A percentile compares a stretch with the other conserved stretches of the same genome.
phyloP scores from a whole-genome alignment of 176 grass and related monocot genomes.

The Musa troglodytarum region DNA sequence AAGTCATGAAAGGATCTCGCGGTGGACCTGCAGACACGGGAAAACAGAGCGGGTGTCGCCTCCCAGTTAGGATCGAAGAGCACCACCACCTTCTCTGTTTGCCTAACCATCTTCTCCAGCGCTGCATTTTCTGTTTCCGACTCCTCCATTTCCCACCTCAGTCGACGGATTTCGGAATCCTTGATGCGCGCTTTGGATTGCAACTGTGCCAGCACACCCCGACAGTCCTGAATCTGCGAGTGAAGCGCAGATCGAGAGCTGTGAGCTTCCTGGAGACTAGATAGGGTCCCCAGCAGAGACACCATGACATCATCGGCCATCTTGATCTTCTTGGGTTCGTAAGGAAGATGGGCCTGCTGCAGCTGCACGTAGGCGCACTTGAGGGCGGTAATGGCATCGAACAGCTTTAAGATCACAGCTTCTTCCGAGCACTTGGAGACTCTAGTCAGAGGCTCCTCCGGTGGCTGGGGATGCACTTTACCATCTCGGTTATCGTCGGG shows the following conservation, averaged over 20 bases:
- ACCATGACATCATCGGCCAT: constrained; percentile 32
- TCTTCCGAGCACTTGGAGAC: constrained; percentile 31
- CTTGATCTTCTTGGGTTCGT: constrained; percentile 40
- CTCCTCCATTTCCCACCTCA: constrained; percentile 42
- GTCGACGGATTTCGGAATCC: constrained; percentile 43
- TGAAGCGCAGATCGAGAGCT: constrained; percentile 28
- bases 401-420: constrained; percentile 39
- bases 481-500: constrained; percentile 24
- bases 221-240: constrained; percentile 41
- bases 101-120: constrained; percentile 29
- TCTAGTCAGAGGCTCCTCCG: constrained; percentile 2
- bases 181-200: constrained; percentile 51
- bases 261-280: constrained; percentile 45
- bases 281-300: constrained; percentile 42
- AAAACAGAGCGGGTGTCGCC: constrained; percentile 35
- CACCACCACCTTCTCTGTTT: not conserved
- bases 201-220: constrained; percentile 39
- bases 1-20: constrained; percentile 60
- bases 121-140: constrained; percentile 37
- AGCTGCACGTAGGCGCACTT: constrained; percentile 62
- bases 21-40: constrained; percentile 29
- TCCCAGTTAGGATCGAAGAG: constrained; percentile 16
- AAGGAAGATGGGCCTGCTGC: constrained; percentile 52
- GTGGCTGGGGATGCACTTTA: constrained; percentile 41
- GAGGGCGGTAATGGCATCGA: constrained; percentile 48